Evolutionary conservation across 2,329 filamentous ascomycete species (phyloP), one percentile per base, ranked within the genome.

Genomic region (Fusarium redolens): DNA sequence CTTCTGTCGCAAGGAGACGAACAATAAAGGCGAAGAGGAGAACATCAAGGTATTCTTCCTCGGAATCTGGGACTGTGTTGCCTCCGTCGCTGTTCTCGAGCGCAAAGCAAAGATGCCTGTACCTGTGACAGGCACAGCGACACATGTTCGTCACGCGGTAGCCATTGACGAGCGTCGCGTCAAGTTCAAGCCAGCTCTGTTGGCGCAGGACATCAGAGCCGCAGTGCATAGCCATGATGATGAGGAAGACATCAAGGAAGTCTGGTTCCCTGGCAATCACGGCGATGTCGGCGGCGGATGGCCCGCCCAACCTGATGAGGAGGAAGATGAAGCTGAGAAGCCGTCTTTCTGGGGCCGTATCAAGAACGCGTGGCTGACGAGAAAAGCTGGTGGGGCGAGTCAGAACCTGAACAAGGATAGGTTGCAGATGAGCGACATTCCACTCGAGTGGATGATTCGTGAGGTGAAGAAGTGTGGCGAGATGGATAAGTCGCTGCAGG

Each of bases 261-360:
- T 89, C 48, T 89, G 87, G 86, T 89, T 89, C 68, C 83, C 87
- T 0, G 87, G 87, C 2, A 85, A 85, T 60, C 87, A 89, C 62
- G 84, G 84, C 14, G 86, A 89, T 59, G 82, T 89, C 14, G 87
- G 87, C 4, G 87, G 87, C 1, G 87, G 87, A 0, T 89, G 86
- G 84, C 81, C 82, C 0, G 79, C 82, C 5, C 33, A 65, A 15
- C 57, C 66, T 25, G 65, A 30, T 7, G 63, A 71, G 3, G 59
- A 79, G 11, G 77, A 79, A 11, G 68, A 60, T 10, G 73, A 69
- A n/a, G 51, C 58, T 6, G 64, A 77, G 17, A 61, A 78, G 5
- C 78, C 78, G 72, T 80, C 77, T 1, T 47, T 80, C 31, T 82
- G 80, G 81, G 72, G 82, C 52, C 74, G 77, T 2, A 51, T 85